Base-by-base conservation (phyloP, 1,284 basidiomycete species). In the Moesziomyces aphidis region DNA sequence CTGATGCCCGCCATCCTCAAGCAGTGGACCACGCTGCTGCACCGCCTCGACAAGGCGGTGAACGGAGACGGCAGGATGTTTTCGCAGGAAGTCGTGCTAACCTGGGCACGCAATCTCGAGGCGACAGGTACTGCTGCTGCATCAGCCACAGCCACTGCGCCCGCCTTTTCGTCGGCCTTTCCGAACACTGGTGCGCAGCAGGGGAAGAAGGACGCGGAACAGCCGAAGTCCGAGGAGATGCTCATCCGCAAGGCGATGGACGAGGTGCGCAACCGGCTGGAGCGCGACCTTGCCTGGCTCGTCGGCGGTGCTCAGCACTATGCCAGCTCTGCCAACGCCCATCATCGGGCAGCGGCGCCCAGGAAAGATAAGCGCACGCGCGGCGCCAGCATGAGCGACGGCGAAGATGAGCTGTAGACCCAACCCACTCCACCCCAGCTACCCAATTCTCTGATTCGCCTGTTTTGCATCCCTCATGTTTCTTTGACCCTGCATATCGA, bases 31-130 rank as follows among this genome's bases (percentile, higher is more conserved):
- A 62, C 58, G 13, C 62, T 80, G 52, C 54, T 81, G 22, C 61
- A 72, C 19, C 34, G 63, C 4, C 22, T 83, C 19, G 75, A 76
- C 34, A 72, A 57, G 23, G 75, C 72, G 5, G 80, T 83, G 31
- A 83, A 83, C 47, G 57, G 65, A 0, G 75, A 82, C 8, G 81
- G 79, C 5, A 61, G 78, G n/a, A 83, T 83, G 77, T 83, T 81
- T 54, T 69, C 68, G 22, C 75, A 78, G 46, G 81, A 83, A 23
- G 58, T 77, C 4, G 78, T 83, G 22, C 48, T 76, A 4, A 54
- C 63, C 11, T 83, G 81, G 81, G 69, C 69, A 8, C 64, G 78
- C 11, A 67, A 56, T 0, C 49, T 83, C 19, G 75, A 76, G 17
- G 52, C 63, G 7, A 61, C 65, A 0, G 60, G 60, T 7, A 46